phyloP scores from a whole-genome alignment of 1,139 yeast species.

The Taiozyma onychis region DNA sequence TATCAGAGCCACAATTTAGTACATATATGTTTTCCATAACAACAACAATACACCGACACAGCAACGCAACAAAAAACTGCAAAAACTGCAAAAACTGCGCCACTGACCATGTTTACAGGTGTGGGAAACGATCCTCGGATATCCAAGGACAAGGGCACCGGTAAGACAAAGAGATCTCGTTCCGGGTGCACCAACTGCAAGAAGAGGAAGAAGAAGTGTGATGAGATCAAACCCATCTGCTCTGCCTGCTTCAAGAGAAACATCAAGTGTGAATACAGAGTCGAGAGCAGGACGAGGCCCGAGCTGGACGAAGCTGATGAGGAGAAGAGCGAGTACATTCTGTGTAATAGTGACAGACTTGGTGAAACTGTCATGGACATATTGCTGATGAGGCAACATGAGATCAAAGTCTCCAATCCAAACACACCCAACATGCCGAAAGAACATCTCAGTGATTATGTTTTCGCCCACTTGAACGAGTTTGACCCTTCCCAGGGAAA shows the following conservation, averaged over 20 bases:
- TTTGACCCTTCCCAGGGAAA: slow-evolving; percentile 1
- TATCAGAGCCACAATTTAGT: not conserved
- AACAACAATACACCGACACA: not conserved
- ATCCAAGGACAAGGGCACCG: not conserved
- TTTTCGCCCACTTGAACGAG: not conserved
- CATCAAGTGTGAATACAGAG: slow-evolving; percentile 14
- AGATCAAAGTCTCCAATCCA: not conserved
- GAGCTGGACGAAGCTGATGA: not conserved
- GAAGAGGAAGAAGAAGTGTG: slow-evolving; percentile 26
- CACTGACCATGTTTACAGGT: slow-evolving; percentile 53
- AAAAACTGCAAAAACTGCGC: slow-evolving; percentile 29
- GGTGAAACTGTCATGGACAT: slow-evolving; percentile 8
- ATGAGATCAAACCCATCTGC: slow-evolving; percentile 25
- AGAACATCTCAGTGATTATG: not conserved
- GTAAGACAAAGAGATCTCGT: slow-evolving; percentile 10
- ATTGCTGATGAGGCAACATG: not conserved
- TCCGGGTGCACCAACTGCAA: slow-evolving; percentile 23
- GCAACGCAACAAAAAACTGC: not conserved
- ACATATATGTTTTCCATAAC: not conserved
- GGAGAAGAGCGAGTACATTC: slow-evolving; percentile 1
- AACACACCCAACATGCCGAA: not conserved
- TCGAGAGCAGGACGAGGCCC: not conserved
- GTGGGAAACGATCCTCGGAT: not conserved
- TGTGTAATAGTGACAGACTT: slow-evolving; percentile 1
- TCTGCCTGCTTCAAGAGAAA: slow-evolving; percentile 21